Conservation (phyloP, 345 rosid genomes). For the Triadica sebifera region DNA sequence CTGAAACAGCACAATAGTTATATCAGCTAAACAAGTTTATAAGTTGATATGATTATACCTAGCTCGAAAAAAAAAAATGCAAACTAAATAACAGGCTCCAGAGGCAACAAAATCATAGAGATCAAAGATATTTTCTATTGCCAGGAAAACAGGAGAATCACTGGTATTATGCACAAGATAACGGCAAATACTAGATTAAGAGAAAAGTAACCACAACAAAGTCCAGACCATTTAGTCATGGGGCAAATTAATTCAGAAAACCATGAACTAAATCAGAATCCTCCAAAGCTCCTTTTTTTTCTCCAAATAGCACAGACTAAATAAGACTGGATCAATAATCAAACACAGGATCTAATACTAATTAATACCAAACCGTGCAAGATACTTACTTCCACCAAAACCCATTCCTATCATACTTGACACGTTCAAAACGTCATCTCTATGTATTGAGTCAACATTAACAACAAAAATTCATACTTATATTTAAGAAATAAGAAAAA, state of each 20-base stretch:
- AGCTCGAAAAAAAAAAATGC: not conserved
- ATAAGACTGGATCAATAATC: too few relatives aligned
- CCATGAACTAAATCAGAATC: too few relatives aligned
- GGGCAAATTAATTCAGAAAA: not conserved
- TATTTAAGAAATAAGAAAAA: not conserved
- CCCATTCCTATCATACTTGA: too few relatives aligned
- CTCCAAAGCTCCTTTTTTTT: too few relatives aligned
- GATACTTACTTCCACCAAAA: too few relatives aligned
- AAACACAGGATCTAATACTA: not conserved
- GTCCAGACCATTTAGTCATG: not conserved
- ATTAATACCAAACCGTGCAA: too few relatives aligned
- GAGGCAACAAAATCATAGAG: not conserved
- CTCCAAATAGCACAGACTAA: too few relatives aligned
- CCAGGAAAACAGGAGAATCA: not conserved
- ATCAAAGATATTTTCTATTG: not conserved
- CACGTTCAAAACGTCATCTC: too few relatives aligned
- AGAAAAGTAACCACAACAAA: not conserved
- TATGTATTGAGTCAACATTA: not conserved
- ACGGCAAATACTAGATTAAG: not conserved
- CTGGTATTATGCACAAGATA: not conserved
- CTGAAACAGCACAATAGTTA: slow-evolving; percentile 35
- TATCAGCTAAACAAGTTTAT: not conserved
- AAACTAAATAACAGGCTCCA: not conserved
- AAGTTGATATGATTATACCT: not conserved
- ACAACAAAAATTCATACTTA: not conserved